Percentiles rank a stretch among this genome's conserved stretches.
Evolutionary conservation across 148 eudicot species (phyloP).

Genomic region (Tetragonia tetragonoides): DNA sequence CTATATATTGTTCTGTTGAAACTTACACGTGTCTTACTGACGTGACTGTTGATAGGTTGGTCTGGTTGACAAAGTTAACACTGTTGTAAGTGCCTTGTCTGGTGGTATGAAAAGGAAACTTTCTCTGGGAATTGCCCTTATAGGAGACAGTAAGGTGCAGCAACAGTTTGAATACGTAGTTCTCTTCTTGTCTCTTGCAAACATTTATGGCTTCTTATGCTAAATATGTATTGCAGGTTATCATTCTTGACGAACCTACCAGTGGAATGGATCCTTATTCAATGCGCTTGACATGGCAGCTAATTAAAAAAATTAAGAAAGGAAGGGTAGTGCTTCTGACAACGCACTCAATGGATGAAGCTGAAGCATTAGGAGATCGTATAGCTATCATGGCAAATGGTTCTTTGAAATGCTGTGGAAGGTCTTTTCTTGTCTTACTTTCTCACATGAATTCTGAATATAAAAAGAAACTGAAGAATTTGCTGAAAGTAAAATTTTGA

Average conservation of each 20-base stretch:
- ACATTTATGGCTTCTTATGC: slow-evolving; percentile 14
- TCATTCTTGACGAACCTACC: slow-evolving; percentile 97
- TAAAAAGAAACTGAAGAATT: not conserved
- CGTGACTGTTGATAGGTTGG: slow-evolving; percentile 62
- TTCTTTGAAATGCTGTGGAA: slow-evolving; percentile 95
- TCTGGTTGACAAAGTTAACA: slow-evolving; percentile 81
- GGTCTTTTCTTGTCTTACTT: slow-evolving; percentile 39
- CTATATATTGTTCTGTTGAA: not conserved
- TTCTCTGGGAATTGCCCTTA: slow-evolving; percentile 88
- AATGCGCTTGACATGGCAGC: slow-evolving; percentile 97
- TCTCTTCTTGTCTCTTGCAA: slow-evolving; percentile 6
- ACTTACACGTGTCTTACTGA: slow-evolving; percentile 5
- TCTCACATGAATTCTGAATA: not conserved
- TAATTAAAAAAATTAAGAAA: slow-evolving; percentile 82
- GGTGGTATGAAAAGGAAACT: slow-evolving; percentile 99
- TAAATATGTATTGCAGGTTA: slow-evolving; percentile 45
- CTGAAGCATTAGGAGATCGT: slow-evolving; percentile 96
- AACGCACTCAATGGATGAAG: slow-evolving; percentile 99
- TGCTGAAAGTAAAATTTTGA: not conserved
- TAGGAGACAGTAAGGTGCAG: slow-evolving; percentile 93
- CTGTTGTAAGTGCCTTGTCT: slow-evolving; percentile 80
- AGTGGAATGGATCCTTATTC: slow-evolving; percentile 99
- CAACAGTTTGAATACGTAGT: slow-evolving; percentile 10
- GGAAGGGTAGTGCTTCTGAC: slow-evolving; percentile 90
- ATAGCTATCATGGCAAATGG: slow-evolving; percentile 99